phyloP scores from a whole-genome alignment of 257 asterid genomes.

The Handroanthus guayacan region DNA sequence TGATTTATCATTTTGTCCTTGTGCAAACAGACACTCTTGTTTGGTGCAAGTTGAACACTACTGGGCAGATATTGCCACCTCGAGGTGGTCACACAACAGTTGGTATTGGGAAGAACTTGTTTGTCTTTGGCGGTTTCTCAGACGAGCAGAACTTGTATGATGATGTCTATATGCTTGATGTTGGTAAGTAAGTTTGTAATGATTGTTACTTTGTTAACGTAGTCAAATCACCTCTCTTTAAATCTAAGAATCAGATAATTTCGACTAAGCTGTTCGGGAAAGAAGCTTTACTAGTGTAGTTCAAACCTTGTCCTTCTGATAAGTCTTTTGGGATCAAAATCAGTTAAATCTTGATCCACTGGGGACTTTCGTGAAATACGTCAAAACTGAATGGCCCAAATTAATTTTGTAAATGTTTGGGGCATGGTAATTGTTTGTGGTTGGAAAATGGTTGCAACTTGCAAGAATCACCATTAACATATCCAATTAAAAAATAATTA shows the following conservation, averaged over 20 bases:
- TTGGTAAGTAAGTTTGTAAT: slow-evolving; percentile 62
- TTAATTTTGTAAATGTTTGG: neutral
- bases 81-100: slow-evolving; percentile 97
- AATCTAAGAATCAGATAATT: slow-evolving; percentile 4
- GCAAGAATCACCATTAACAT: neutral
- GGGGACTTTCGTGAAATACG: neutral
- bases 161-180: slow-evolving; percentile 85
- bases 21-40: slow-evolving; percentile 73
- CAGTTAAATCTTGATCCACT: slow-evolving; percentile 7
- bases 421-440: neutral
- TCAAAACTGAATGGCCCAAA: neutral
- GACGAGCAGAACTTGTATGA: slow-evolving; percentile 86
- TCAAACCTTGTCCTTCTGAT: slow-evolving; percentile 9
- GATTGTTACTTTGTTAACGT: neutral
- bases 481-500: neutral
- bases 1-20: slow-evolving; percentile 39
- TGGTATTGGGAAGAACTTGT: slow-evolving; percentile 73
- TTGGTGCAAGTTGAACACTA: slow-evolving; percentile 90
- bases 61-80: slow-evolving; percentile 89
- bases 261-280: neutral
- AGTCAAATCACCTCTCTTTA: neutral
- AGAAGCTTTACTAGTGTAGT: neutral
- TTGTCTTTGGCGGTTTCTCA: slow-evolving; percentile 96
- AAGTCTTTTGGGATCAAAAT: neutral
- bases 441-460: neutral